Evolutionary conservation across 169 alveolate species (phyloP).

Genomic region (Cyclospora cayetanensis): DNA sequence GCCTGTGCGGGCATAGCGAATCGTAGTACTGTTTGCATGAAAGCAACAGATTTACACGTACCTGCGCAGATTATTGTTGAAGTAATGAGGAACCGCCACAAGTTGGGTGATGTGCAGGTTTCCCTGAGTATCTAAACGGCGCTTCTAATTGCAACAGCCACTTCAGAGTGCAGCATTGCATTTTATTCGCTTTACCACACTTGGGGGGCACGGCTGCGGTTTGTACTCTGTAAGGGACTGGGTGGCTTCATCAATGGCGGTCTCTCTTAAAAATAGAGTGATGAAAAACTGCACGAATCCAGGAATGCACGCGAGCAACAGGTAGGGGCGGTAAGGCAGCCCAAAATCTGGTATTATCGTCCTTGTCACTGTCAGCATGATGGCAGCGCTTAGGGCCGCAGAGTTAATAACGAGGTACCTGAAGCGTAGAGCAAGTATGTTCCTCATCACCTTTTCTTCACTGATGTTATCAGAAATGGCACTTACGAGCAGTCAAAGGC

Average conservation of each 20-base stretch:
- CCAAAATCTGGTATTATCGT: constrained; percentile 4
- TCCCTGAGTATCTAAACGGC: background rate
- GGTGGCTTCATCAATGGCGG: constrained; percentile 8
- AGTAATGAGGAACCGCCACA: constrained; percentile 4
- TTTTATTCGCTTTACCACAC: background rate
- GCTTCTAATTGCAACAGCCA: background rate
- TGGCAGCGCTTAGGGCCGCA: constrained; percentile 61
- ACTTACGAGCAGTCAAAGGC: constrained; percentile 70
- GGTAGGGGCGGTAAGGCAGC: constrained; percentile 42
- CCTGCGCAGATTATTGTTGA: constrained; percentile 38
- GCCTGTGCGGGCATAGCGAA: background rate
- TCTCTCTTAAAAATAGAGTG: constrained; percentile 2
- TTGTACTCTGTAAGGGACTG: background rate
- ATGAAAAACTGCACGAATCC: constrained; percentile 4
- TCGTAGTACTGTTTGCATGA: background rate
- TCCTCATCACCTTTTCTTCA: background rate
- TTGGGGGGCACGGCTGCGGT: background rate
- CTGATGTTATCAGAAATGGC: too few relatives aligned
- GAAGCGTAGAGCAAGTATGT: background rate
- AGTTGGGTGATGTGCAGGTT: background rate
- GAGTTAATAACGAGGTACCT: constrained; percentile 53
- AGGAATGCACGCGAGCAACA: constrained; percentile 39
- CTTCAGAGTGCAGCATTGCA: background rate
- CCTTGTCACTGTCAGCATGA: constrained; percentile 53
- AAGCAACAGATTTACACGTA: background rate